Base-by-base conservation (phyloP, 495 filamentous ascomycete genomes). In the Talaromyces wortmannii region DNA sequence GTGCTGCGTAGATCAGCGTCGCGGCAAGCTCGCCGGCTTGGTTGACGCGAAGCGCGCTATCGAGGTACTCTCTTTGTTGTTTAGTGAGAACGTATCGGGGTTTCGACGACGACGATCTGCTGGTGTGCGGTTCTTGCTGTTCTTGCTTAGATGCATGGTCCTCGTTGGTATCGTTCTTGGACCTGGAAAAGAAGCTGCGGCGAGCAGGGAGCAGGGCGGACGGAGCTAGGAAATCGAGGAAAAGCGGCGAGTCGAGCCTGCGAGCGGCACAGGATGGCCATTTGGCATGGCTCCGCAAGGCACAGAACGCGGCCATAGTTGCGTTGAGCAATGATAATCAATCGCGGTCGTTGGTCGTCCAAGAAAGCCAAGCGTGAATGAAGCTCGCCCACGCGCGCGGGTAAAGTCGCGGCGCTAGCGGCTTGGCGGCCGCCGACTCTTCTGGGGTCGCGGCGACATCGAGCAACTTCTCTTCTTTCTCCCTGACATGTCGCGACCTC, bases 1-100 rank as follows among this genome's bases (percentile, higher is more conserved):
- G 90, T 12, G 88, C 83, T 3, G 78, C 83, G 73, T 95, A 95
- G 64, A 95, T 95, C 29, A 92, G 78, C 29, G 86, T 90, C 5
- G 90, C 90, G 45, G 90, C 90, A 1, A 95, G 79, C 69, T 95
- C 90, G 63, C 90, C 90, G 31, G 90, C 90, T 72, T 95, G 90
- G 67, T 95, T 95, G 55, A 95, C 90, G 53, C 90, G 88, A 15
- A 95, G 79, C 61, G 91, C 91, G 51, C 83, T 80, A 50, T 90
- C 88, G 55, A 97, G 83, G 65, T 87, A 94, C 46, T 83, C 76
- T 31, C 80, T 80, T 64, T 96, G 91, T 47, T 79, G 73, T 52
- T 78, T 68, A 52, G 82, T 89, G 32, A 96, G 76, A 30, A 86
- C 80, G 62, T 83, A 84, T 57, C 68, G 73, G 59, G 71, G 77